Conservation (phyloP, 148 eudicot species). For the Amaranthus hypochondriacus region DNA sequence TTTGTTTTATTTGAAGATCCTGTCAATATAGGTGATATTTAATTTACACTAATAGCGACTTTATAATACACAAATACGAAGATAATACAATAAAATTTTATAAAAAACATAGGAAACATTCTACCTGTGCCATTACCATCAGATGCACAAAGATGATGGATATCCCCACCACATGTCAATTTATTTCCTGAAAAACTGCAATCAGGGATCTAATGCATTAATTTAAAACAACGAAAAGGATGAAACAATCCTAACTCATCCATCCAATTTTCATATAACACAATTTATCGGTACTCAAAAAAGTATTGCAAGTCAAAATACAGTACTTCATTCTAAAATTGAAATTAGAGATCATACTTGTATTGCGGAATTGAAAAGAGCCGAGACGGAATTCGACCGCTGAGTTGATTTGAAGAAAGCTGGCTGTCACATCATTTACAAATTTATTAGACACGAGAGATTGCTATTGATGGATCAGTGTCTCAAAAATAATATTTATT, state of each 20-base stretch:
- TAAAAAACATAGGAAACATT: background rate
- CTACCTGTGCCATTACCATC: conserved; percentile 36
- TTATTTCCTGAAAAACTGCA: conserved; percentile 80
- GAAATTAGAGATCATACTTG: conserved; percentile 47
- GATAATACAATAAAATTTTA: background rate
- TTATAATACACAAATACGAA: background rate
- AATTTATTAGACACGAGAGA: conserved; percentile 11
- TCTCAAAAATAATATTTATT: background rate
- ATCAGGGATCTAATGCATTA: conserved; percentile 15
- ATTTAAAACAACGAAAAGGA: background rate
- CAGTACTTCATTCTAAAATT: background rate
- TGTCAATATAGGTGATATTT: conserved; percentile 28
- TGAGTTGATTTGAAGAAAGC: conserved; percentile 68
- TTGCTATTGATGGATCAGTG: background rate
- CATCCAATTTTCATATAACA: background rate
- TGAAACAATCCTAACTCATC: background rate
- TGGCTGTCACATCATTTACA: conserved; percentile 52
- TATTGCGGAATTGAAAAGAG: conserved; percentile 56
- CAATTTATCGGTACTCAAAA: background rate
- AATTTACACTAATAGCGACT: conserved; percentile 14
- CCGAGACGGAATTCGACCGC: conserved; percentile 59
- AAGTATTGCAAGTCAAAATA: background rate
- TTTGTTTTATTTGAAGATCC: conserved; percentile 61
- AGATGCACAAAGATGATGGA: conserved; percentile 52
- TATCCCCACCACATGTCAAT: conserved; percentile 64